Base-by-base conservation (phyloP, 306 rosid genomes). In the Amphicarpaea edgeworthii region DNA sequence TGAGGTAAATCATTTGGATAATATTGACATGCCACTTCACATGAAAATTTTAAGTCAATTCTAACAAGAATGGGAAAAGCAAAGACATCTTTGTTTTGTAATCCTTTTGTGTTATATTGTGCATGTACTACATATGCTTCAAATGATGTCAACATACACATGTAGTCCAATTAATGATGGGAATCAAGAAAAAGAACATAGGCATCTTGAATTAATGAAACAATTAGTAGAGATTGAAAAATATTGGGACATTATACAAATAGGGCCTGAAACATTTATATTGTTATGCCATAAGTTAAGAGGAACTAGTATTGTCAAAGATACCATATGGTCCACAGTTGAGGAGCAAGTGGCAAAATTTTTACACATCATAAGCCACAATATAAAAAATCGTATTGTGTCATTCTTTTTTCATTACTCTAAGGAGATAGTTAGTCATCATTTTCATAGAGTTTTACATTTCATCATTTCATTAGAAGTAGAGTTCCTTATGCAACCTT, bases 201-300 rank as follows among this genome's bases (percentile, higher is more conserved):
- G 28, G 69, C 12, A 2, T 63, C 10, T 19, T 63, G n/a, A 38
- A 19, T 17, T 63, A 24, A 63, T 63, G 49, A 12, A 26, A 10
- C 47, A 38, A 12, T 40, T 38, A 9, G 70, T 19, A 63, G n/a
- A 63, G 11, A 63, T 32, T 63, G 32, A 40, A 34, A 64, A 64
- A 20, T 64, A 50, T 5, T 10, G 17, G 12, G 32, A 40, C 50
- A 64, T 64, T 8, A 64, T 64, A 38, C 11, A 32, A 47, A 64
- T 63, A n/a, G 41, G 70, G 5, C 70, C 30, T 17, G 16, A 63
- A 63, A 50, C 30, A 7, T 38, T 8, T 38, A 38, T 38, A 11
- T 38, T 38, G 42, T 38, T 38, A 2, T 38, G 42, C 8, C 42
- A 38, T 7, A 8, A 38, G 1, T 2, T 38, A 7, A 38, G 42